Evolutionary conservation across 805 yeast genomes (phyloP), one percentile per base, ranked within the genome.

Genomic region (Candida khao-thaluensis): DNA sequence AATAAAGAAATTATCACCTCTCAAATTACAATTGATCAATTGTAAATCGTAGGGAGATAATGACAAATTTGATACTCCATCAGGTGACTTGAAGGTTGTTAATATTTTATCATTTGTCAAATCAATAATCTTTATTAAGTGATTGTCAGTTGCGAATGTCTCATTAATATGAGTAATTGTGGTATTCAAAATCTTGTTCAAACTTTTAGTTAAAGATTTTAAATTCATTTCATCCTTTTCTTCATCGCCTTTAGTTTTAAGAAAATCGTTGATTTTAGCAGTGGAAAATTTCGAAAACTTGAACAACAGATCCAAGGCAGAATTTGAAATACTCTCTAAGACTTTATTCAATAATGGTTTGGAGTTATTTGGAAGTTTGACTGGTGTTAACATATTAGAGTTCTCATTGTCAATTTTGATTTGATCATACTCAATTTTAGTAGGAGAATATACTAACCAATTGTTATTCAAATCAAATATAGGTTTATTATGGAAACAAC

Each of bases 1-100:
- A 46, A 79, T 62, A 49, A 69, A 79, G 4, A 82, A 61, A 35
- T 66, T 72, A 53, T 83, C 87, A 2, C 90, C 89, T 37, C 85
- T 66, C 16, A 55, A 50, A 8, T 76, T 72, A 3, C 73, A 71
- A 7, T 82, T 74, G 0, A 80, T 72, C 35, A 82, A 54, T 21
- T 74, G 72, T 27, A 76, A 51, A 50, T 82, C 86, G 53, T 70
- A 76, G 0, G 85, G 84, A 0, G 84, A 80, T 5, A 82, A 51
- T 2, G 83, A 77, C 2, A 83, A 53, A 17, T 69, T 59, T 0
- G 87, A 78, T 20, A 82, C 70, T 0, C 86, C 86, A 15, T 75
- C 78, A 0, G 83, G 79, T 0, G 86, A 78, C 29, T 72, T 68
- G 54, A 82, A 79, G 7, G 68, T 42, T 5, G 63, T 63, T 51